Percentiles rank a stretch among this genome's conserved stretches.
These are phyloP conservation scores for Rosa rugosa DNA, from an alignment of 306 rosid genomes.

Conservation along the genomic window DNA sequence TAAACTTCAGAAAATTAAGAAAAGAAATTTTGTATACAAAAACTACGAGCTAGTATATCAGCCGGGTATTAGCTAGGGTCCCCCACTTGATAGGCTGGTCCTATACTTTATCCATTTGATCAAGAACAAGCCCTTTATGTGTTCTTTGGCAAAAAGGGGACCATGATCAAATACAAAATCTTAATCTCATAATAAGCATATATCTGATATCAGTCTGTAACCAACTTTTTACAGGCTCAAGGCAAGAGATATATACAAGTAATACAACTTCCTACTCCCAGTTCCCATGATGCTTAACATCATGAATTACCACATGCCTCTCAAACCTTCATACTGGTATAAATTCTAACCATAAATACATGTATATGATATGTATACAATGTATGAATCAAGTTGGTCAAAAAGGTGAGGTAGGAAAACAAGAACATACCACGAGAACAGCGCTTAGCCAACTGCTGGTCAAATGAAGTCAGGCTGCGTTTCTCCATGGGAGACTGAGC, in stretches of 20 bases:
- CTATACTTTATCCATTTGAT: slow-evolving; percentile 8
- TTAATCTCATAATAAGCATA: slow-evolving; percentile 19
- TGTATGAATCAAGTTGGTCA: background rate
- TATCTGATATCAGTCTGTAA: background rate
- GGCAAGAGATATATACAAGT: background rate
- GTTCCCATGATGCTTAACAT: slow-evolving; percentile 13
- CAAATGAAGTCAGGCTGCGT: slow-evolving; percentile 52
- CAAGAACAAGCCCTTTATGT: slow-evolving; percentile 15
- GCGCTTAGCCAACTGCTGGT: slow-evolving; percentile 80
- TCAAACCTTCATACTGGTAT: background rate
- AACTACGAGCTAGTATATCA: background rate
- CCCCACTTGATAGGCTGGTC: background rate
- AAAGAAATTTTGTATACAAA: background rate
- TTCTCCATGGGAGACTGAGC: slow-evolving; percentile 58
- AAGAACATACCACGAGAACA: slow-evolving; percentile 60
- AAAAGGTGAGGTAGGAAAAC: slow-evolving; percentile 8
- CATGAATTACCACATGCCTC: slow-evolving; percentile 16
- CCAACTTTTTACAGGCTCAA: slow-evolving; percentile 1
- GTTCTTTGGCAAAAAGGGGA: background rate
- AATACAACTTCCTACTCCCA: background rate
- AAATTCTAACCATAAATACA: background rate
- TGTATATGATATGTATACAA: background rate
- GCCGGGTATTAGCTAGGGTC: background rate
- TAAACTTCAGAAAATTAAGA: background rate
- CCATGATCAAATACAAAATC: slow-evolving; percentile 31